These are phyloP conservation scores for Penicillium verhagenii DNA, from an alignment of 495 filamentous ascomycete genomes.

Conservation along the genomic window DNA sequence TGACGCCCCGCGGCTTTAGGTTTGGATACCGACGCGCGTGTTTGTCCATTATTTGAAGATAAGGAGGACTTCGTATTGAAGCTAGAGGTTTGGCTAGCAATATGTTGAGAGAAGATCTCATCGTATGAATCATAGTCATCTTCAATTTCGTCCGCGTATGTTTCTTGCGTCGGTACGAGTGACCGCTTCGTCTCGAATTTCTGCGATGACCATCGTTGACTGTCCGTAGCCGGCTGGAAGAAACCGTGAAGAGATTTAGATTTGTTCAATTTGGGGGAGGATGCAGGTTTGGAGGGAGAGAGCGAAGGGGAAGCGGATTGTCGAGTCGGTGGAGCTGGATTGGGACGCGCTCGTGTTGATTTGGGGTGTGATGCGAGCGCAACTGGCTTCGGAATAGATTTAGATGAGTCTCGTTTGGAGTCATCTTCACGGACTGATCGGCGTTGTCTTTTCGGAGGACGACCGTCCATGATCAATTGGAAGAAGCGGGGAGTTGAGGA, in stretches of 20 bases:
- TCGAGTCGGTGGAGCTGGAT: conserved; percentile 3
- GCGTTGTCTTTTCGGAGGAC: conserved; percentile 49
- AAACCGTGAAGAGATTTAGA: conserved; percentile 25
- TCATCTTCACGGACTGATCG: conserved; percentile 19
- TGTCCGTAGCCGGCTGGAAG: conserved; percentile 24
- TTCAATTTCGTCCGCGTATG: conserved; percentile 48
- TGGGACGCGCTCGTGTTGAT: conserved; percentile 11
- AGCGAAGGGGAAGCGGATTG: conserved; percentile 18
- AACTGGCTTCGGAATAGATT: conserved; percentile 5
- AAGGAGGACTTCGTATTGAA: neutral
- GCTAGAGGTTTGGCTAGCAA: neutral
- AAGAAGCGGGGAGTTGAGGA: neutral
- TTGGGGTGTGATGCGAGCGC: conserved; percentile 15
- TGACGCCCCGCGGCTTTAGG: conserved; percentile 10
- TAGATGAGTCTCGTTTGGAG: conserved; percentile 3
- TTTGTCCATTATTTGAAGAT: neutral
- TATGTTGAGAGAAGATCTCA: conserved; percentile 36
- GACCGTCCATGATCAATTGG: conserved; percentile 44
- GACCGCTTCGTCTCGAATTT: conserved; percentile 22
- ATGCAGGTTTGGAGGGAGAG: conserved; percentile 17
- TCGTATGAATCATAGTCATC: conserved; percentile 53
- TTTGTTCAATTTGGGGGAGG: conserved; percentile 8
- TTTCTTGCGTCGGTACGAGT: conserved; percentile 15
- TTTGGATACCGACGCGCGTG: neutral
- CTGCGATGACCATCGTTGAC: conserved; percentile 35